Base-by-base conservation (phyloP, 306 rosid genomes). In the Trifolium repens region DNA sequence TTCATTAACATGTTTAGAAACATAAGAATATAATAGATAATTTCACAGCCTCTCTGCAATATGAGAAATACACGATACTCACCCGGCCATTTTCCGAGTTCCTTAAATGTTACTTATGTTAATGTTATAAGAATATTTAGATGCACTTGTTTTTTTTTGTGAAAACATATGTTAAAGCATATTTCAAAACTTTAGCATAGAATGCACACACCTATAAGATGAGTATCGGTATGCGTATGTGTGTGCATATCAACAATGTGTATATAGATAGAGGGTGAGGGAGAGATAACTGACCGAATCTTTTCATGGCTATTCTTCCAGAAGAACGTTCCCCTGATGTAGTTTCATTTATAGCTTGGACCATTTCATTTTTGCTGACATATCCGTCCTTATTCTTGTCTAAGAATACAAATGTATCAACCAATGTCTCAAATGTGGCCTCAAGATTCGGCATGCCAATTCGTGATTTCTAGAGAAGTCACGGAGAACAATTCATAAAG, bases 321-420 rank as follows among this genome's bases (percentile, higher is more conserved):
- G 97, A 94, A 60, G 96, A 91, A 32, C 91, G 88, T 77, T 86
- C 98, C 70, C 98, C 97, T 6, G 96, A 75, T 8, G 91, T 77
- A 34, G 91, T 94, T 86, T 94, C 98, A 64, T 91, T 89, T 60
- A 94, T 88, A 63, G 98, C 91, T 72, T 83, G 71, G n/a, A 91
- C 85, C 98, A 94, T 94, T 86, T 94, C 98, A 66, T 50, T 88
- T 89, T 84, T 94, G 90, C 98, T 91, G 67, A 91, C 97, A 75
- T 91, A 89, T 49, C 97, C 97, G 65, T 94, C 98, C 85, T 74
- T 91, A 62, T 94, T 94, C 85, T 89, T 91, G 87, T 94, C 98
- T 91, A 94, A 89, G 89, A 94, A 94, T 60, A 89, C 96, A 60
- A 94, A 94, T 34, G 97, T 83, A 74, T 94, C 90, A 19, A 94